A percentile compares a stretch with the other conserved stretches of the same genome.
Evolutionary conservation across 2,329 filamentous ascomycete species (phyloP).

Genomic region (Fusarium sp.): DNA sequence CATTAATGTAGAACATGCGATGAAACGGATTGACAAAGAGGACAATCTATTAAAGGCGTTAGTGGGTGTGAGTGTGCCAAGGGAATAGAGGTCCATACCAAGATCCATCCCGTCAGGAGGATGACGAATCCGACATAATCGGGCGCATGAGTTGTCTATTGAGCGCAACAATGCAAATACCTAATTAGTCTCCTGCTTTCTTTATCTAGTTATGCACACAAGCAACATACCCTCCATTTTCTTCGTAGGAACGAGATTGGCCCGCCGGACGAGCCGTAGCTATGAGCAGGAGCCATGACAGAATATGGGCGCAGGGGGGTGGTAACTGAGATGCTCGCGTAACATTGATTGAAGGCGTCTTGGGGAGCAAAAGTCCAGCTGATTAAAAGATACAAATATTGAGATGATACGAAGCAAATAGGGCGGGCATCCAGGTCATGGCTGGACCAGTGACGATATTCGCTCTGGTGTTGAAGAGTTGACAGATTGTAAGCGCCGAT

Average conservation of each 20-base stretch:
- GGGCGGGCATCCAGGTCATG: background rate
- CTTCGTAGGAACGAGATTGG: slow-evolving; percentile 50
- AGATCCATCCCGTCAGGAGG: slow-evolving; percentile 75
- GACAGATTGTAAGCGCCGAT: slow-evolving; percentile 5
- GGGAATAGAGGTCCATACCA: slow-evolving; percentile 56
- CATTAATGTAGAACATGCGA: slow-evolving; percentile 91
- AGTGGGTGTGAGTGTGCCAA: slow-evolving; percentile 3
- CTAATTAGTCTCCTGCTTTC: background rate
- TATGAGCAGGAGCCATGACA: slow-evolving; percentile 44
- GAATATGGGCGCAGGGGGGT: background rate
- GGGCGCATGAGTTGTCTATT: slow-evolving; percentile 82
- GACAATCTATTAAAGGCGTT: slow-evolving; percentile 41
- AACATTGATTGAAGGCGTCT: slow-evolving; percentile 14
- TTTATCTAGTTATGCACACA: background rate
- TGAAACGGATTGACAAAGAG: slow-evolving; percentile 82
- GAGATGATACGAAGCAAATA: background rate
- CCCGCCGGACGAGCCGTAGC: slow-evolving; percentile 27
- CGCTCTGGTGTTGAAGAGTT: slow-evolving; percentile 13
- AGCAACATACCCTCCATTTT: slow-evolving; percentile 60
- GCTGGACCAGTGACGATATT: background rate
- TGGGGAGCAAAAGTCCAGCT: background rate
- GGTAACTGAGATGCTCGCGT: slow-evolving; percentile 15
- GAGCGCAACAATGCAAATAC: background rate
- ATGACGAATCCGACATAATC: slow-evolving; percentile 86
- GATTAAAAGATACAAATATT: background rate